Conservation (phyloP, 345 rosid genomes). For the Diplotaxis tenuifolia region DNA sequence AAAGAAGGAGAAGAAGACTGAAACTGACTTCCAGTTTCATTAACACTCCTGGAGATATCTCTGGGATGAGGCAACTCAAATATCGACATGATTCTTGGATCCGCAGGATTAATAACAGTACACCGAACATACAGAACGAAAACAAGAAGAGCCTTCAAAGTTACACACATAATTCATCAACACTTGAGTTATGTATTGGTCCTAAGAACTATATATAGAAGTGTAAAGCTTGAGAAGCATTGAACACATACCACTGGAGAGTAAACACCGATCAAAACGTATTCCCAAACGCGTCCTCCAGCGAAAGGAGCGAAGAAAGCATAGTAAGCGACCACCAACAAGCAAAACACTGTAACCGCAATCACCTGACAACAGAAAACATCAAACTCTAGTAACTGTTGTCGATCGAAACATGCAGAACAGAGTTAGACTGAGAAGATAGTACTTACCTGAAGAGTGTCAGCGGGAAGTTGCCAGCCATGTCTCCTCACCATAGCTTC, state of each 20-base stretch:
- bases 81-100: slow-evolving; percentile 89
- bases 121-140: slow-evolving; percentile 88
- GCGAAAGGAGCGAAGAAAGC: slow-evolving; percentile 89
- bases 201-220: background rate
- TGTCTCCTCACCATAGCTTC: slow-evolving; percentile 86
- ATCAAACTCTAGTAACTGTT: slow-evolving; percentile 1
- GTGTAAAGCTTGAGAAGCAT: slow-evolving; percentile 15
- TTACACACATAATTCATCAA: slow-evolving; percentile 2
- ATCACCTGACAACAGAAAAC: slow-evolving; percentile 56
- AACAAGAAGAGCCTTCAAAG: slow-evolving; percentile 80
- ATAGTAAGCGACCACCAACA: slow-evolving; percentile 85
- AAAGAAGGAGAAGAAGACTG: slow-evolving; percentile 72
- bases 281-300: slow-evolving; percentile 87
- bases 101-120: slow-evolving; percentile 95
- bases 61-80: slow-evolving; percentile 44
- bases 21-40: slow-evolving; percentile 54
- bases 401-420: background rate
- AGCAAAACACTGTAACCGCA: slow-evolving; percentile 90
- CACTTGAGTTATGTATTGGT: background rate
- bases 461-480: slow-evolving; percentile 98
- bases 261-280: slow-evolving; percentile 59
- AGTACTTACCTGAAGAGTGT: slow-evolving; percentile 88
- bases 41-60: slow-evolving; percentile 36
- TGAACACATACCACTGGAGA: slow-evolving; percentile 82
- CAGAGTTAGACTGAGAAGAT: background rate